Percentiles rank a stretch among this genome's conserved stretches.
Evolutionary conservation across 169 alveolate species (phyloP).

Genomic region (Cryptosporidium parvum): DNA sequence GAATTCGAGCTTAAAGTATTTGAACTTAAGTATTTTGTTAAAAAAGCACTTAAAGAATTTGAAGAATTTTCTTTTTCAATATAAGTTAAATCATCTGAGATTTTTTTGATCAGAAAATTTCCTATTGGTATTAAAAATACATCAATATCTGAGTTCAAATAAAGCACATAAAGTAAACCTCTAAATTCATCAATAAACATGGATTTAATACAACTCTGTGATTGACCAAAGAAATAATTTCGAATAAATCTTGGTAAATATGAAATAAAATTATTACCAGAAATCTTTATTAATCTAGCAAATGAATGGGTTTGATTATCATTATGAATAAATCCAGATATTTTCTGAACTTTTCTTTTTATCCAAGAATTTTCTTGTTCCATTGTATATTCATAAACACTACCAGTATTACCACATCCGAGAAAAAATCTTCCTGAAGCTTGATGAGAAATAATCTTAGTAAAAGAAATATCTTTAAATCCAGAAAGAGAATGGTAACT

Average conservation of each 20-base stretch:
- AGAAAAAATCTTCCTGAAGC: constrained; percentile 63
- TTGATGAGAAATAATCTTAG: constrained; percentile 21
- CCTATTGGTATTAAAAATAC: constrained; percentile 48
- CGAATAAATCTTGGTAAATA: constrained; percentile 30
- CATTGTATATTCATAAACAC: constrained; percentile 53
- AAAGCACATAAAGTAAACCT: constrained; percentile 45
- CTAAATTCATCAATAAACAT: constrained; percentile 68
- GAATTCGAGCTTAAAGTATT: neutral
- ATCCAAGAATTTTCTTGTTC: constrained; percentile 38
- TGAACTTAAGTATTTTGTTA: neutral
- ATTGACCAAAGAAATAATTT: neutral
- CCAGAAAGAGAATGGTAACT: constrained; percentile 44
- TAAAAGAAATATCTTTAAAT: constrained; percentile 1
- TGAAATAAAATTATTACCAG: neutral
- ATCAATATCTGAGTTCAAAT: constrained; percentile 64
- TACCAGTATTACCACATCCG: constrained; percentile 54
- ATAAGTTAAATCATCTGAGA: constrained; percentile 66
- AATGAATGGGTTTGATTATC: neutral
- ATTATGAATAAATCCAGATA: constrained; percentile 3
- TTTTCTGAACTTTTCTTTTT: neutral
- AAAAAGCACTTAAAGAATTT: neutral
- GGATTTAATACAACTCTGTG: neutral
- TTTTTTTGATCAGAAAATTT: constrained; percentile 1
- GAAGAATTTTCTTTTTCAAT: constrained; percentile 10
- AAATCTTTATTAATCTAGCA: constrained; percentile 23